phyloP scores from a whole-genome alignment of 805 yeast species.

The Cephaloascus albidus region DNA sequence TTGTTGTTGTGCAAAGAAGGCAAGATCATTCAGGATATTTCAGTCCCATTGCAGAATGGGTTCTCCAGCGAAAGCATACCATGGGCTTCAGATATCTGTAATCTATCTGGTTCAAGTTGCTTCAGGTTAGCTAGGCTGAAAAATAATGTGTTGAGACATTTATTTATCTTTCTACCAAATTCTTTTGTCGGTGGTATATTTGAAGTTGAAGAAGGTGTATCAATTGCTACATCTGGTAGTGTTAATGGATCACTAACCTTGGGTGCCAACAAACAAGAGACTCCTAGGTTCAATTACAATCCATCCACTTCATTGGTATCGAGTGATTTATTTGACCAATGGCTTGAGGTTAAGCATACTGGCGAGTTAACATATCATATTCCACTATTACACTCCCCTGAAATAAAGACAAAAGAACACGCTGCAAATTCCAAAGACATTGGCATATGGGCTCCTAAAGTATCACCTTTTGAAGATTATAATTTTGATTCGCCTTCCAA shows the following conservation, averaged over 20 bases:
- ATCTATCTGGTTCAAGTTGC: not conserved
- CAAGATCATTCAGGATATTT: conserved; percentile 1
- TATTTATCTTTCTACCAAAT: not conserved
- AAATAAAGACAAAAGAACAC: conserved; percentile 2
- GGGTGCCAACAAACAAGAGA: too few relatives aligned
- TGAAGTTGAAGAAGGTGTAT: not conserved
- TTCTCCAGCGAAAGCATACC: conserved; percentile 3
- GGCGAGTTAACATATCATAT: conserved; percentile 5
- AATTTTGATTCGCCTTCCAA: not conserved
- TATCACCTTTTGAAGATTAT: not conserved
- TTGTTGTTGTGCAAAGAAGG: conserved; percentile 7
- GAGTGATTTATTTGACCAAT: conserved; percentile 5
- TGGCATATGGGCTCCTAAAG: not conserved
- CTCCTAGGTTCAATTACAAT: too few relatives aligned
- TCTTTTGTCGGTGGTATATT: not conserved
- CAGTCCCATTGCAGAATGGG: not conserved
- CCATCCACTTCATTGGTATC: conserved; percentile 6
- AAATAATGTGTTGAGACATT: not conserved
- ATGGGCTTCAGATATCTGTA: conserved; percentile 4
- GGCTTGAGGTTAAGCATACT: conserved; percentile 6
- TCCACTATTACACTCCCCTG: conserved; percentile 7
- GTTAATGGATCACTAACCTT: not conserved
- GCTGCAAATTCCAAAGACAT: not conserved
- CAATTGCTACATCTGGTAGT: not conserved
- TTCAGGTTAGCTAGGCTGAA: not conserved